These are phyloP conservation scores for Xylaria sp. DNA, from an alignment of 2,329 filamentous ascomycete genomes.

Conservation along the genomic window DNA sequence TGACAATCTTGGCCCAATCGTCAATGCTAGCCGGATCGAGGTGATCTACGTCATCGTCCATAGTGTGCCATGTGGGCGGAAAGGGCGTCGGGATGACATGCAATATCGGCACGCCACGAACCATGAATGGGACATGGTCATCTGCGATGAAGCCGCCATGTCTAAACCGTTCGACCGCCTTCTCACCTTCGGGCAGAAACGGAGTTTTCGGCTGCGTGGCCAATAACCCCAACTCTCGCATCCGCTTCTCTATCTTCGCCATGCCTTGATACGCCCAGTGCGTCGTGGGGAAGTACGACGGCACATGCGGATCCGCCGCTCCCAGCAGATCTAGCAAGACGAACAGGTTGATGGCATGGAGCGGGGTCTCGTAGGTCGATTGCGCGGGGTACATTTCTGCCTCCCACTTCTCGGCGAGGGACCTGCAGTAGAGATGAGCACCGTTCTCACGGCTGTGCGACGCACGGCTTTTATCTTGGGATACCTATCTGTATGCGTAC, in stretches of 20 bases:
- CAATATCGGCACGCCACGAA: constrained; percentile 84
- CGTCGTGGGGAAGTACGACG: constrained; percentile 88
- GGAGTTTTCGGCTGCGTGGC: constrained; percentile 55
- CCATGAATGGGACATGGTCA: constrained; percentile 92
- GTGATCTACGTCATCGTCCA: constrained; percentile 85
- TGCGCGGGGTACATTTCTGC: constrained; percentile 72
- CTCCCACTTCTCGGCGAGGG: constrained; percentile 87
- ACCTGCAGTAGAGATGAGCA: constrained; percentile 51
- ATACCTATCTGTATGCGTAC: constrained; percentile 54
- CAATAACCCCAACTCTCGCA: constrained; percentile 73
- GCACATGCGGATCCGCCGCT: constrained; percentile 72
- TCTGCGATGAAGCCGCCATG: constrained; percentile 72
- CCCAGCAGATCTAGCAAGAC: constrained; percentile 93
- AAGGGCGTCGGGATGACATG: constrained; percentile 91
- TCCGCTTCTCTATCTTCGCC: constrained; percentile 76
- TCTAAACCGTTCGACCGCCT: constrained; percentile 60
- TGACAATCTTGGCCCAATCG: constrained; percentile 88
- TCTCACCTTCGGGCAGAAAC: constrained; percentile 75
- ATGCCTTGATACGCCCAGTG: constrained; percentile 92
- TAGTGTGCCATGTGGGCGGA: constrained; percentile 85
- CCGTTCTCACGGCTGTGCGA: background rate
- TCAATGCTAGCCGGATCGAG: constrained; percentile 81
- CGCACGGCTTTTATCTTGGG: background rate
- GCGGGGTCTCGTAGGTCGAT: constrained; percentile 78
- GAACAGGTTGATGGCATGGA: constrained; percentile 87